Percentiles rank a stretch among this genome's conserved stretches.
These are phyloP conservation scores for Ophiocordyceps sinensis DNA, from an alignment of 2,329 filamentous ascomycete species.

Conservation along the genomic window DNA sequence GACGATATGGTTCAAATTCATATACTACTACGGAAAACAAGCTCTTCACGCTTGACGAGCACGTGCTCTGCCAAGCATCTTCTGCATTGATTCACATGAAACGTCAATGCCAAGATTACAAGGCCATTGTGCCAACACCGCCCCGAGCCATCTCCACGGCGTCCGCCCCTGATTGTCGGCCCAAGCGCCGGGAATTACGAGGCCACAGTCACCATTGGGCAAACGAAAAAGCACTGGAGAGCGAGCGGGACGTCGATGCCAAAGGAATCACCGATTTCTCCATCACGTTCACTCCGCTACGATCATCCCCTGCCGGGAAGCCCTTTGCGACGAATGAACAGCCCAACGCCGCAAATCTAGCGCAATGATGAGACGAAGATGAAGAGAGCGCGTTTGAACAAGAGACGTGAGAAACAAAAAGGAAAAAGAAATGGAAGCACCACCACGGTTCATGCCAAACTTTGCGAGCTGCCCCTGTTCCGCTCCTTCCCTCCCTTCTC, in stretches of 20 bases:
- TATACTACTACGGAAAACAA: too few relatives aligned
- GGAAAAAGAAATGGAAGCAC: conserved; percentile 4
- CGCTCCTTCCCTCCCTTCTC: not conserved
- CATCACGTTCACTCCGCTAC: conserved; percentile 9
- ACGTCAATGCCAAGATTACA: too few relatives aligned
- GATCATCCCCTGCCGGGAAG: conserved; percentile 8
- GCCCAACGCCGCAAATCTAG: conserved; percentile 14
- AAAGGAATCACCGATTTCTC: conserved; percentile 1
- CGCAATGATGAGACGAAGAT: conserved; percentile 10
- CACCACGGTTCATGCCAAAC: conserved; percentile 5
- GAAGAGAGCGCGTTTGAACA: conserved; percentile 2
- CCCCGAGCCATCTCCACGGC: too few relatives aligned
- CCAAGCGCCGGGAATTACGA: too few relatives aligned
- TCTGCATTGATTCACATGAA: too few relatives aligned
- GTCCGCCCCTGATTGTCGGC: too few relatives aligned
- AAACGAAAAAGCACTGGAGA: not conserved
- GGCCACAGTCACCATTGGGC: not conserved
- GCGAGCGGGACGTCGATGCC: not conserved
- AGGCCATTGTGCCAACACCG: too few relatives aligned
- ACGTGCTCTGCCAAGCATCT: too few relatives aligned
- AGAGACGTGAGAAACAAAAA: conserved; percentile 3
- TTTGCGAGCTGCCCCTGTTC: conserved; percentile 1
- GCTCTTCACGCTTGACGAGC: too few relatives aligned
- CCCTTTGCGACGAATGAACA: conserved; percentile 7
- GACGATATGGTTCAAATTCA: too few relatives aligned